A percentile compares a stretch with the other conserved stretches of the same genome.
phyloP scores from a whole-genome alignment of 2,329 filamentous ascomycete genomes.

The Stachybotrys echinatus region DNA sequence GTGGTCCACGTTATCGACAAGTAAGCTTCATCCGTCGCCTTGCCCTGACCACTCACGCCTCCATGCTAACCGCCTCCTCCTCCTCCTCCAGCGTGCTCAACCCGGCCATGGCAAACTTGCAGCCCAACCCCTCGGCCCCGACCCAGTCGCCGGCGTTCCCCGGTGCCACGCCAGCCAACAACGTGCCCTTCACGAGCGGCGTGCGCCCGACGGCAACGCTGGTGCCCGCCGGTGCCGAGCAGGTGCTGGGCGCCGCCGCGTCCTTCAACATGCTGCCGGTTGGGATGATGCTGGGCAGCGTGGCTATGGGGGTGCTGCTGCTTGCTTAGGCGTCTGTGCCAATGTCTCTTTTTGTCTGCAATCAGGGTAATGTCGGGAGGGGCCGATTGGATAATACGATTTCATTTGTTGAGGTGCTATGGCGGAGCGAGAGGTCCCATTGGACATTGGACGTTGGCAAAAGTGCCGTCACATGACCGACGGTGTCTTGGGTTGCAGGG shows the following conservation, averaged over 20 bases:
- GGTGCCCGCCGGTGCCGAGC: background rate
- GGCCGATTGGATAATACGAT: too few species aligned
- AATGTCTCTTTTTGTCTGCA: too few species aligned
- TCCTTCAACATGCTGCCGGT: conserved; percentile 1
- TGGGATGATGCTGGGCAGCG: background rate
- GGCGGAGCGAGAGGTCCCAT: too few species aligned
- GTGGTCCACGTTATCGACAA: conserved; percentile 54
- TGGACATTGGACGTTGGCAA: too few species aligned
- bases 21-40: conserved; percentile 27
- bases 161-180: conserved; percentile 41
- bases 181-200: conserved; percentile 50
- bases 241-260: background rate
- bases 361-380: too few species aligned
- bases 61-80: conserved; percentile 35
- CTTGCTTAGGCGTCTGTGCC: background rate
- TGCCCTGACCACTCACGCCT: background rate
- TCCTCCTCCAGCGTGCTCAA: conserved; percentile 42
- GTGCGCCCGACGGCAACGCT: conserved; percentile 21
- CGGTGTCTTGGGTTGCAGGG: too few species aligned
- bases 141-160: conserved; percentile 45
- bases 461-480: background rate
- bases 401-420: too few species aligned
- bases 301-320: background rate
- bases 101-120: conserved; percentile 26
- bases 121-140: conserved; percentile 25